Evolutionary conservation across 1,139 yeast species (phyloP).

Genomic region (Taphrina betulina): DNA sequence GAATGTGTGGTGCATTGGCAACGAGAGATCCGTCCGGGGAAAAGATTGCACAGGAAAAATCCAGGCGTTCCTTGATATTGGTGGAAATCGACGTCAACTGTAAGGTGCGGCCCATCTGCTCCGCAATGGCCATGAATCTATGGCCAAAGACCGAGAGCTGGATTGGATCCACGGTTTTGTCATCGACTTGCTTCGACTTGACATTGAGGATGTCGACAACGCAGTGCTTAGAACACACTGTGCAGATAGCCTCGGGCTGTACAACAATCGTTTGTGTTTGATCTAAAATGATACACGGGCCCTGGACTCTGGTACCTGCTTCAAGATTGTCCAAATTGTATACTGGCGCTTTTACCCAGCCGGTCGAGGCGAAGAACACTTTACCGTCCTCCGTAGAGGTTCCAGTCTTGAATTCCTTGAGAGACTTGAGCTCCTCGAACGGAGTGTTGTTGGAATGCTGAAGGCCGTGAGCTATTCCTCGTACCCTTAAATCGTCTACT

Average conservation of each 20-base stretch:
- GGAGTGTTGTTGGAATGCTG: conserved; percentile 27
- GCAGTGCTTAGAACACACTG: conserved; percentile 61
- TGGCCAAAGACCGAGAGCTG: conserved; percentile 70
- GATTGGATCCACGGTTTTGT: conserved; percentile 55
- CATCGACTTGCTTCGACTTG: conserved; percentile 41
- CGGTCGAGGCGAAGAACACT: conserved; percentile 49
- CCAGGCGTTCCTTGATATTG: conserved; percentile 71
- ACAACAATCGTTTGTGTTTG: conserved; percentile 82
- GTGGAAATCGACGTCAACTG: conserved; percentile 73
- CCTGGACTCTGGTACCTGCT: conserved; percentile 57
- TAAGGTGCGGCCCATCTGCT: conserved; percentile 73
- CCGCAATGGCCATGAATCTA: conserved; percentile 77
- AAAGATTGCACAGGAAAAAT: conserved; percentile 73
- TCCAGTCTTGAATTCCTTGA: conserved; percentile 36
- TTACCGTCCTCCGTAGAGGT: conserved; percentile 43
- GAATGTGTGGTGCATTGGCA: conserved; percentile 78
- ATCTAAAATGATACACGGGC: conserved; percentile 85
- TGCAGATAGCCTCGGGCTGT: conserved; percentile 69
- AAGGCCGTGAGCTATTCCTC: conserved; percentile 58
- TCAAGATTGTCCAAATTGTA: conserved; percentile 53
- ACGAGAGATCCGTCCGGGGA: conserved; percentile 66
- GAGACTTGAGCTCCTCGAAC: conserved; percentile 33
- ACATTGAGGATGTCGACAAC: conserved; percentile 47
- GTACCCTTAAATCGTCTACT: conserved; percentile 79
- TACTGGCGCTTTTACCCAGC: conserved; percentile 57